These are phyloP conservation scores for Solanum chilense DNA, from an alignment of 257 asterid genomes.

Conservation along the genomic window DNA sequence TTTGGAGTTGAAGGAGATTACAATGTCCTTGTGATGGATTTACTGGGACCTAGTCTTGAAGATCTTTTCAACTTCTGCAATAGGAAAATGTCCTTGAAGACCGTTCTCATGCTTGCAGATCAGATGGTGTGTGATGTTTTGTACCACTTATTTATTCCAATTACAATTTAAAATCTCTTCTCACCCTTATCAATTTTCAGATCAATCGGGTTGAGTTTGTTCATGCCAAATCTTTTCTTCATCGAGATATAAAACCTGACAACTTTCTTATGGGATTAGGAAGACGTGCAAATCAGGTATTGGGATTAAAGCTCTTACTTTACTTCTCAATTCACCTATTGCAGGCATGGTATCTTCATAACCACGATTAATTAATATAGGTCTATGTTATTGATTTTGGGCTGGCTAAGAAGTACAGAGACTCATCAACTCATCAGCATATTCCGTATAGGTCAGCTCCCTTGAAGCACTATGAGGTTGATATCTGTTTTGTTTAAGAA, in stretches of 20 bases:
- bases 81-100: slow-evolving; percentile 56
- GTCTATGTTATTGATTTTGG: slow-evolving; percentile 62
- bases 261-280: slow-evolving; percentile 74
- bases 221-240: slow-evolving; percentile 44
- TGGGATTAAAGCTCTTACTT: background rate
- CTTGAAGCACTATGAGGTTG: background rate
- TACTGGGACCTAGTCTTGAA: slow-evolving; percentile 72
- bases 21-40: slow-evolving; percentile 63
- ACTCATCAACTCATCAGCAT: slow-evolving; percentile 48
- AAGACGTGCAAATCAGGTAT: slow-evolving; percentile 65
- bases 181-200: slow-evolving; percentile 13
- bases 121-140: slow-evolving; percentile 38
- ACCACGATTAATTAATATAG: background rate
- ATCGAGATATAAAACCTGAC: slow-evolving; percentile 74
- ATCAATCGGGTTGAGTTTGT: slow-evolving; percentile 47
- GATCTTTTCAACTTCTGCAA: slow-evolving; percentile 62
- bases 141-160: background rate
- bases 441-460: slow-evolving; percentile 56
- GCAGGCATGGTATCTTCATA: background rate
- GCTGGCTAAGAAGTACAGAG: slow-evolving; percentile 70
- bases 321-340: background rate
- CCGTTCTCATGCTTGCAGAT: slow-evolving; percentile 78
- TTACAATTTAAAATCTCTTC: background rate
- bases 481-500: background rate
- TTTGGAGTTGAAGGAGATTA: slow-evolving; percentile 70